Evolutionary conservation across 2,329 filamentous ascomycete genomes (phyloP), one percentile per base, ranked within the genome.

Genomic region (Calonectria hongkongensis): DNA sequence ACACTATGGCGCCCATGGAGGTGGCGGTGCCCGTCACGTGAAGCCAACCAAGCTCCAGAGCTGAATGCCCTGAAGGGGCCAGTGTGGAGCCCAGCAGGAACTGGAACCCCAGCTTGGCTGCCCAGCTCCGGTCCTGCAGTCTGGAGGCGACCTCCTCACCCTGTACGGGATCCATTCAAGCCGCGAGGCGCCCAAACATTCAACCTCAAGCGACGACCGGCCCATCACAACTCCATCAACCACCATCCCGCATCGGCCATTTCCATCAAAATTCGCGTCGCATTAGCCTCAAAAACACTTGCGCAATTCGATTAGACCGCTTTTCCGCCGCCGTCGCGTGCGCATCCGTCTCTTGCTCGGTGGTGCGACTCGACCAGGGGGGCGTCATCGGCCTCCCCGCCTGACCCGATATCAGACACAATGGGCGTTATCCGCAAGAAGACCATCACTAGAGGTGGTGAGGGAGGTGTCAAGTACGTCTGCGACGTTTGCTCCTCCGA

Each of bases 391-490:
- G 73, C 69, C 73, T 76, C 79, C 79, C 78, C 76, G 72, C 76
- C 78, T 71, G 73, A 70, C 75, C 73, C 71, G 76, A 72, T 76
- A 78, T 71, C 62, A 69, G 79, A 73, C 79, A 75, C 79, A 63
- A 98, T 98, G 96, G 96, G 95, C 79, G 94, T 98, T 81, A 98
- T 98, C 83, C 94, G 96, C 83, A 98, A 98, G 89, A 98, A 98
- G 88, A 97, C 95, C 73, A 94, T 94, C 77, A 92, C 93, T 68
- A 90, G 94, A 81, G 95, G 94, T 75, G 95, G 94, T 65, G 95
- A 98, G 83, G 95, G 94, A 60, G 94, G 94, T 75, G 94, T 95
- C 39, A 98, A 98, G 84, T 99, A 98, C 84, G 95, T 98, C 77
- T 99, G 97, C 87, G 97, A 99, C 84, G 93, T 98, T 72, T 99